phyloP scores from a whole-genome alignment of 208 protist species.

The Endotrypanum monterogeii region DNA sequence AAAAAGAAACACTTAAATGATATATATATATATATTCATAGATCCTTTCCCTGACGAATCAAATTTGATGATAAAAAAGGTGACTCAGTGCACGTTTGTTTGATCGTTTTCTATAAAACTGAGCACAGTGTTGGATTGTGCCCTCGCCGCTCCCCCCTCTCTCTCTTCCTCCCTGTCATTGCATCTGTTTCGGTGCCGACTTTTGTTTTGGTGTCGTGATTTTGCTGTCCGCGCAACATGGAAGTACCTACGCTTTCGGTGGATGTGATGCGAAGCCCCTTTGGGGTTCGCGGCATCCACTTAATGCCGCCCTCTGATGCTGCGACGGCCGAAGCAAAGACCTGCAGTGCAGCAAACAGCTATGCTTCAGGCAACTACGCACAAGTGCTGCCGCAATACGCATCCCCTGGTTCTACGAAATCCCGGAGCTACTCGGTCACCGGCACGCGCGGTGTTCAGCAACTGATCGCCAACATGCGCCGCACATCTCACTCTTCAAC shows the following conservation, averaged over 20 bases:
- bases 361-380: slow-evolving; percentile 9
- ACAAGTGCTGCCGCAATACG: not conserved
- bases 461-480: slow-evolving; percentile 21
- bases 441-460: slow-evolving; percentile 26
- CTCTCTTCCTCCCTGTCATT: not conserved
- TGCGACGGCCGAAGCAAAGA: not conserved
- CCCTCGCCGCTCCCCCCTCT: not conserved
- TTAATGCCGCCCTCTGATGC: slow-evolving; percentile 30
- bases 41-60: too few relatives aligned
- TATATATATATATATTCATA: too few relatives aligned
- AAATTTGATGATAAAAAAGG: too few relatives aligned
- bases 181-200: not conserved
- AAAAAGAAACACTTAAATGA: too few relatives aligned
- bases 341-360: not conserved
- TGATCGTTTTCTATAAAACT: not conserved
- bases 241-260: slow-evolving; percentile 25
- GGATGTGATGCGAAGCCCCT: slow-evolving; percentile 60
- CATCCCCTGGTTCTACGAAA: not conserved
- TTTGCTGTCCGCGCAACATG: not conserved
- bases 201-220: too few relatives aligned
- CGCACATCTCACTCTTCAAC: not conserved
- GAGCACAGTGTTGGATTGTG: not conserved
- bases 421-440: slow-evolving; percentile 20
- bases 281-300: slow-evolving; percentile 60
- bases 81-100: too few relatives aligned